A percentile compares a stretch with the other conserved stretches of the same genome.
These are phyloP conservation scores for Salinomyces thailandicus DNA, from an alignment of 2,329 filamentous ascomycete species.

Conservation along the genomic window DNA sequence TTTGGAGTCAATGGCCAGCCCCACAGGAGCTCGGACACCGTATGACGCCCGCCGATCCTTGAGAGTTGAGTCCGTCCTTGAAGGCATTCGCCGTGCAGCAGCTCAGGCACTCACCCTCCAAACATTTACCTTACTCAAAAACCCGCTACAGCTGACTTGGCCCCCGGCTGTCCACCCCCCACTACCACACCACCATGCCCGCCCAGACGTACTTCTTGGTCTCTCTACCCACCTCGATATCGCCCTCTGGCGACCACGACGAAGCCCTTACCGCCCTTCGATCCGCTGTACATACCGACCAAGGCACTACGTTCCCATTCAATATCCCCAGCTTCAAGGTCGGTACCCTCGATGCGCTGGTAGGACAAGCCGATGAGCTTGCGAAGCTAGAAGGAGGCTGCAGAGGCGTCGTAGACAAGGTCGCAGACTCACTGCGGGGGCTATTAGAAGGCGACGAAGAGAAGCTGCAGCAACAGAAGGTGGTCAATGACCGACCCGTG, in stretches of 20 bases:
- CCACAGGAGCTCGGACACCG: conserved; percentile 5
- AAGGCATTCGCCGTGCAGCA: no score
- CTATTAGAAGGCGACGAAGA: conserved; percentile 77
- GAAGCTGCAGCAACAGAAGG: conserved; percentile 76
- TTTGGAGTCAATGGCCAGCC: conserved; percentile 3
- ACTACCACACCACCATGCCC: conserved; percentile 21
- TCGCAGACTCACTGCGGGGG: conserved; percentile 71
- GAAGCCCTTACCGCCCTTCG: conserved; percentile 71
- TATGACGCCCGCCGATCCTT: conserved; percentile 1
- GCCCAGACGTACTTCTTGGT: conserved; percentile 67
- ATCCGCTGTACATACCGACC: conserved; percentile 60
- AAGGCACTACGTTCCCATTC: conserved; percentile 67
- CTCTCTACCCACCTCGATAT: conserved; percentile 79
- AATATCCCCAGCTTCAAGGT: conserved; percentile 93
- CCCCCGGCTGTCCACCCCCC: no score
- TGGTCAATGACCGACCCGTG: conserved; percentile 85
- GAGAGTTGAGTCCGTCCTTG: no score
- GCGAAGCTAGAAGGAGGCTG: conserved; percentile 75
- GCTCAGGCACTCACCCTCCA: no score
- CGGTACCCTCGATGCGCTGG: conserved; percentile 84
- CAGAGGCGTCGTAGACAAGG: conserved; percentile 74
- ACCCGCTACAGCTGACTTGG: no score
- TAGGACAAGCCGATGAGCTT: conserved; percentile 92
- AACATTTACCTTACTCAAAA: no score
- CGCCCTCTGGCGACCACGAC: conserved; percentile 67